Evolutionary conservation across 306 rosid genomes (phyloP).

Genomic region (Sechiopsis laciniata): DNA sequence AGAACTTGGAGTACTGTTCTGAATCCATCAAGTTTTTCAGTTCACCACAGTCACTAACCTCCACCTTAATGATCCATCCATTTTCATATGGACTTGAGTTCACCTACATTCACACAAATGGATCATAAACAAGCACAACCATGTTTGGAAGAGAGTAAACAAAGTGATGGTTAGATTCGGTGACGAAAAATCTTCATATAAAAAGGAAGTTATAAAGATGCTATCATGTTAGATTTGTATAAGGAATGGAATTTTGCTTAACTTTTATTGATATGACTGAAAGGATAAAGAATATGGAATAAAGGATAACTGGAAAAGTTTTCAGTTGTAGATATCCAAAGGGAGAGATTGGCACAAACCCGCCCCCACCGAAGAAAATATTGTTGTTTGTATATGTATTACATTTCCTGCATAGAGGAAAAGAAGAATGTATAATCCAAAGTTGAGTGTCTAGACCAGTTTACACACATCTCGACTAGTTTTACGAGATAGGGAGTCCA

Average conservation of each 20-base stretch:
- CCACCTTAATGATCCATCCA: conserved; percentile 89
- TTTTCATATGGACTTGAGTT: conserved; percentile 74
- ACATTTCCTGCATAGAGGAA: no score
- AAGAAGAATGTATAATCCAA: no score
- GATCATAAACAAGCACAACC: conserved; percentile 10
- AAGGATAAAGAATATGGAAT: background rate
- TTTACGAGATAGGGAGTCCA: no score
- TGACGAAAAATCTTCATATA: background rate
- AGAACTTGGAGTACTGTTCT: conserved; percentile 76
- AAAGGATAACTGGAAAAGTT: background rate
- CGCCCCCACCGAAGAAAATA: no score
- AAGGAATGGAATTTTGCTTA: background rate
- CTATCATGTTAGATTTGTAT: background rate
- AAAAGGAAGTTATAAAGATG: background rate
- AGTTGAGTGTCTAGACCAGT: no score
- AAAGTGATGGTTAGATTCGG: background rate
- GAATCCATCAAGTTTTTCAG: conserved; percentile 74
- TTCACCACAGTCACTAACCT: conserved; percentile 48
- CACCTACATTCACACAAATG: conserved; percentile 36
- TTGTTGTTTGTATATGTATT: background rate
- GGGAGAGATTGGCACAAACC: background rate
- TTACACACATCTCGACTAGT: no score
- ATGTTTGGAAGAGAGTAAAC: background rate
- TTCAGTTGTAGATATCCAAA: background rate
- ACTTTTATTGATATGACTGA: background rate